Percentiles rank a stretch among this genome's conserved stretches.
These are phyloP conservation scores for Hortiboletus campestris DNA, from an alignment of 768 basidiomycete species.

Conservation along the genomic window DNA sequence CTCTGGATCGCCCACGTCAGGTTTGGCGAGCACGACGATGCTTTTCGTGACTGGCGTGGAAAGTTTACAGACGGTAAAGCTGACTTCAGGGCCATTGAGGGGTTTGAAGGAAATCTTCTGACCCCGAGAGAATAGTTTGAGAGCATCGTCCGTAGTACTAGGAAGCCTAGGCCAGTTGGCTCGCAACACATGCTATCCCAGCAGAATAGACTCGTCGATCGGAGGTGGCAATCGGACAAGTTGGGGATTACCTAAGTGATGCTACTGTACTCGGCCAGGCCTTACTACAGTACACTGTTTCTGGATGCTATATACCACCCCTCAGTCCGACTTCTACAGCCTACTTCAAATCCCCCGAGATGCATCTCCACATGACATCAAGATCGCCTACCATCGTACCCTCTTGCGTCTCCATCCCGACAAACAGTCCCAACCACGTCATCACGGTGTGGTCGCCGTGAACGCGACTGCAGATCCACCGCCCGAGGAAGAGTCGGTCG, in stretches of 20 bases:
- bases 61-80: not conserved
- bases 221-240: too few species aligned
- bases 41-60: not conserved
- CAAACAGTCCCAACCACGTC: conserved; percentile 34
- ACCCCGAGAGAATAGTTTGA: not conserved
- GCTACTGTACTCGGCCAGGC: too few species aligned
- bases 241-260: not conserved
- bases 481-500: conserved; percentile 18
- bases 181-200: not conserved
- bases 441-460: conserved; percentile 15
- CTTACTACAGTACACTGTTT: too few species aligned
- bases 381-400: conserved; percentile 65
- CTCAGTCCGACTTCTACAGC: conserved; percentile 51
- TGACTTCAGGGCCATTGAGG: not conserved
- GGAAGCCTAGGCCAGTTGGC: not conserved
- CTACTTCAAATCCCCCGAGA: conserved; percentile 52
- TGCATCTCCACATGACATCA: conserved; percentile 57
- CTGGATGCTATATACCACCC: too few species aligned
- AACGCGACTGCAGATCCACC: conserved; percentile 23
- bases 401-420: conserved; percentile 68
- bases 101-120: not conserved
- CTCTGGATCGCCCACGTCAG: not conserved
- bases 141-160: not conserved
- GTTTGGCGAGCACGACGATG: conserved; percentile 3
- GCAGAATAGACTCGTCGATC: too few species aligned